Base-by-base conservation (phyloP, 768 basidiomycete species). In the Tremella fuciformis region DNA sequence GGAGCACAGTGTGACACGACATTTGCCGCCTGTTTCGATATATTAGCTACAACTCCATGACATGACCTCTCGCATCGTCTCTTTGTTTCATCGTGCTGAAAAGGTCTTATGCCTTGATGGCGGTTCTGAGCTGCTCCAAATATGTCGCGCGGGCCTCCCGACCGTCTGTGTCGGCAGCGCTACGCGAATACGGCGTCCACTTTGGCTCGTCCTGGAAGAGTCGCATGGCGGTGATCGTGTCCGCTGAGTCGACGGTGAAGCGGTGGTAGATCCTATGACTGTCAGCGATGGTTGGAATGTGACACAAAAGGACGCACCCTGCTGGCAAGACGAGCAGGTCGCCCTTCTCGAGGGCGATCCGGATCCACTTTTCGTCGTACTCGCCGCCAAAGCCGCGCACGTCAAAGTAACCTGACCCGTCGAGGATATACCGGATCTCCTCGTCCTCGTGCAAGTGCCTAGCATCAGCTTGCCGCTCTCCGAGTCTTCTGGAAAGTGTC, bases 361-460 rank as follows among this genome's bases (percentile, higher is more conserved):
- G 83, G 66, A 96, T 87, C 93, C 93, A 96, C 51, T 57, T 48
- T n/a, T 73, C 71, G 25, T 68, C 59, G 40, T 66, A 57, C 11
- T 59, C 29, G n/a, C 55, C 67, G 16, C 53, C 60, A n/a, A 15
- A 49, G 89, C 89, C 89, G 58, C 91, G 83, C 40, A 97, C 84
- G 66, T 97, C 93, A 72, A 96, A 97, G 81, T 85, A 98, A 0
- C 91, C 92, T 38, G 84, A 85, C n/a, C 93, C 93, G 0, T 82
- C 80, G 40, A 91, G 81, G 66, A 93, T 84, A 68, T 89, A 97
- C 8, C 92, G 82, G 70, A 93, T 94, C 78, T 97, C 92, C 70
- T 97, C 92, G 68, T 96, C 92, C 76, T 96, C 91, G 67, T 96
- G 93, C 81, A 97, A 83, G 68, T 96, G 91, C 68, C 89, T 89